Base-by-base conservation (phyloP, 116 monocot genomes). In the Papilionanthe hybrid region DNA sequence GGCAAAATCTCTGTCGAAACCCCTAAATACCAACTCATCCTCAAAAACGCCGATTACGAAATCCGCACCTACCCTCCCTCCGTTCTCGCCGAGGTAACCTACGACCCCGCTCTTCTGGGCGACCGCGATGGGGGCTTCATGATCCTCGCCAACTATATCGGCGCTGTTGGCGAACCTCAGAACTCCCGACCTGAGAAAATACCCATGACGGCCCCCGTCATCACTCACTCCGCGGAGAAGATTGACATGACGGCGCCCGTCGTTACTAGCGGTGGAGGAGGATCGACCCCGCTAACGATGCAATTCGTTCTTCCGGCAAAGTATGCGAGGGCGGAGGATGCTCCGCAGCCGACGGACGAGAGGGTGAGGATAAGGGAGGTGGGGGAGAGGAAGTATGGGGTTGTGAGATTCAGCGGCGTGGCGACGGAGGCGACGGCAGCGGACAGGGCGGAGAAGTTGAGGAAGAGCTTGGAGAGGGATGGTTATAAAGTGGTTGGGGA, bases 131-230 rank as follows among this genome's bases (percentile, higher is more conserved):
- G 87, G 50, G 97, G 97, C 20, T 97, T 97, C 90, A 89, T 79
- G 83, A 85, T 94, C 84, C 91, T 97, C 17, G 97, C 91, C 75
- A 88, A 81, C 79, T 97, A 97, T 85, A 97, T 97, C 84, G 97
- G 97, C 75, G 94, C 88, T 55, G 76, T 97, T 41, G 94, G 94
- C 82, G 12, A 83, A 8, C 91, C 97, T 10, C 88, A 87, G 72
- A 94, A 97, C 83, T n/a, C 79, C 81, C 84, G 78, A 29, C 88
- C 94, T 42, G 48, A 53, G 50, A 86, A 85, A 81, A 86, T 88
- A 68, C 82, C 88, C 69, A 91, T 91, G 91, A 91, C 91, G 15
- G 86, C 91, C 15, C 88, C 91, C 5, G 91, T 88, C 58, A 80
- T 88, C 72, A 88, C 88, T n/a, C 28, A 37, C 71, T 15, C 43